Conservation (phyloP, 2,329 filamentous ascomycete genomes). For the Diaporthe helianthi region DNA sequence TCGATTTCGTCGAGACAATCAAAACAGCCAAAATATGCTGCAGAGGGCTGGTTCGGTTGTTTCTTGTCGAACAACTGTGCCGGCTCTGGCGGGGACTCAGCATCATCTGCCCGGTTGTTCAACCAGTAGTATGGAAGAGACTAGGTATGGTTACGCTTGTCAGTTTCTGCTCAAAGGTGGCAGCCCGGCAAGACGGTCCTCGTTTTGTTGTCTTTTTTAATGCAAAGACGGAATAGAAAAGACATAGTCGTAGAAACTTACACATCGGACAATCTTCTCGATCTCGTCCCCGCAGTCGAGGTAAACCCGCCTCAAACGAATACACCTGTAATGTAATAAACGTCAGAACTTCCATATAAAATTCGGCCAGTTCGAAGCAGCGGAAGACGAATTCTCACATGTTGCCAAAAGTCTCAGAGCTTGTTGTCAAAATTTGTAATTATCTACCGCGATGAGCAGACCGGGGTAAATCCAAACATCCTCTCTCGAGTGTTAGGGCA, state of each 20-base stretch:
- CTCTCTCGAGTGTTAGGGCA: background rate
- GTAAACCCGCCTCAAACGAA: background rate
- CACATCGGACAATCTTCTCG: slow-evolving; percentile 14
- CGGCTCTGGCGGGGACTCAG: background rate
- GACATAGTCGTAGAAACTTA: background rate
- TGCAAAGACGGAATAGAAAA: too few species aligned
- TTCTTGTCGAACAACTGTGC: background rate
- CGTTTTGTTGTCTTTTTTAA: too few species aligned
- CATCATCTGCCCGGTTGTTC: background rate
- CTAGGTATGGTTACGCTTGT: background rate
- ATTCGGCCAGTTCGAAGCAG: background rate
- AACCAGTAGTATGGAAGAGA: slow-evolving; percentile 1
- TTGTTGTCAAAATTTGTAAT: background rate
- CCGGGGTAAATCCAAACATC: too few species aligned
- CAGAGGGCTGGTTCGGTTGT: too few species aligned
- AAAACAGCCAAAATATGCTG: slow-evolving; percentile 10
- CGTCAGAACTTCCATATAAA: background rate
- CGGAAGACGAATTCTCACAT: background rate
- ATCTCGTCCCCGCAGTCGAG: background rate
- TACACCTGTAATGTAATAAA: background rate
- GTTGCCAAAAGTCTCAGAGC: background rate
- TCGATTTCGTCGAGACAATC: slow-evolving; percentile 6
- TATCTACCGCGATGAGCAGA: background rate
- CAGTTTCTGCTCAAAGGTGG: background rate
- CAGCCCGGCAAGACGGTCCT: background rate